Percentiles rank a stretch among this genome's conserved stretches.
These are phyloP conservation scores for Cladorrhinum samala DNA, from an alignment of 495 filamentous ascomycete genomes.

Conservation along the genomic window DNA sequence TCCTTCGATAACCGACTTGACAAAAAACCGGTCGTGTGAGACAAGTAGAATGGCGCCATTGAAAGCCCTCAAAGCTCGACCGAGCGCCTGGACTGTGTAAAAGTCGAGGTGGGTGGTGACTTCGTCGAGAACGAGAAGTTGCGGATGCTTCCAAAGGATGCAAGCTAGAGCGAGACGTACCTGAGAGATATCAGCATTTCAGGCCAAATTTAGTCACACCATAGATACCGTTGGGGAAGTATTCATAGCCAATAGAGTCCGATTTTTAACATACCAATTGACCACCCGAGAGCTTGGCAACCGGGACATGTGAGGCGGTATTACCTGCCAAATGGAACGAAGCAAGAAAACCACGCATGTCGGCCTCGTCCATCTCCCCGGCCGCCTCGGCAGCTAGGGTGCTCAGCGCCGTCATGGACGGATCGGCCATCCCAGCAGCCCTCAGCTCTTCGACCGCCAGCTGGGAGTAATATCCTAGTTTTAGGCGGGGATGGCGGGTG, in stretches of 20 bases:
- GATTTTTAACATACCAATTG: constrained; percentile 72
- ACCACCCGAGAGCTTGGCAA: constrained; percentile 64
- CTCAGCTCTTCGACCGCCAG: constrained; percentile 66
- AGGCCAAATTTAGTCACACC: too few species aligned
- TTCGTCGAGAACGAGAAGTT: constrained; percentile 74
- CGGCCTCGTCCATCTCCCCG: constrained; percentile 52
- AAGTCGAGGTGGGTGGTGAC: constrained; percentile 82
- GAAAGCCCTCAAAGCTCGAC: constrained; percentile 57
- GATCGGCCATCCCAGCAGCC: constrained; percentile 32
- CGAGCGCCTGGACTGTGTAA: constrained; percentile 64
- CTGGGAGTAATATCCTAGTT: constrained; percentile 71
- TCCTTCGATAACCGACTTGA: constrained; percentile 63
- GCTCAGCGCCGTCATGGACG: constrained; percentile 54
- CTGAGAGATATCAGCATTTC: too few species aligned
- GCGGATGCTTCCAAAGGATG: constrained; percentile 62
- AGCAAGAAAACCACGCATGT: constrained; percentile 54
- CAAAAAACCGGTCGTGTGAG: constrained; percentile 71
- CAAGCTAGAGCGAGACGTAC: too few species aligned
- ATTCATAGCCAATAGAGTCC: too few species aligned
- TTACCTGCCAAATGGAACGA: constrained; percentile 61
- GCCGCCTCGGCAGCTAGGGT: constrained; percentile 45
- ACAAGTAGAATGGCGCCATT: constrained; percentile 67
- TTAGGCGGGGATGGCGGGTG: constrained; percentile 57
- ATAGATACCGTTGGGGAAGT: too few species aligned
- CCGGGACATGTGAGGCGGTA: constrained; percentile 61